Base-by-base conservation (phyloP, 2,329 filamentous ascomycete species). In the Claviceps quebecensis region DNA sequence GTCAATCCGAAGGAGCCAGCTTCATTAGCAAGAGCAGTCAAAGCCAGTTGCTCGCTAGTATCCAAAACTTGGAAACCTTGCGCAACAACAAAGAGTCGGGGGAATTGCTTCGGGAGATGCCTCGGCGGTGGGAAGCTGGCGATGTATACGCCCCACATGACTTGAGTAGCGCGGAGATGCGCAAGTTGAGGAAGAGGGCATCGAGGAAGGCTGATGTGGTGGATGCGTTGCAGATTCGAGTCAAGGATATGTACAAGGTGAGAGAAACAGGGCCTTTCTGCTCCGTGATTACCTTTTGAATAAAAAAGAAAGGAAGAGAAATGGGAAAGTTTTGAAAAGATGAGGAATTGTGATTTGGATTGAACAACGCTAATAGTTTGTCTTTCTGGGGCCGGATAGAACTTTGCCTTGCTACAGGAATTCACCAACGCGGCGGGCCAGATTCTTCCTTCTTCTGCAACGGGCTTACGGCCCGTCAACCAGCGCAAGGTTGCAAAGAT, bases 401-500 rank as follows among this genome's bases (percentile, higher is more conserved):
- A 98, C 70, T 95, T 95, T 66, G 81, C 86, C 39, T 80, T 98
- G 55, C 85, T 97, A 69, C 86, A 86, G 36, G 89, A 96, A 66
- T 96, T 86, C 66, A 85, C 93, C 62, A 88, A 86, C 0, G 70
- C 83, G 11, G 86, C 87, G 71, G 93, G 91, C 48, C 81, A 89
- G 54, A 96, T 98, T 66, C 86, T 81, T 69, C 81, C 85, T 65
- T 75, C 78, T n/a, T 75, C 67, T 5, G 73, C 83, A 23, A 97
- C 90, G 0, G 88, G 87, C 14, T 73, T 98, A 55, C 78, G 87
- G 52, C 86, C 86, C 2, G 84, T 87, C 57, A 97, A 97, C 73
- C 93, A 98, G 73, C 78, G 93, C 58, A 89, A 85, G 70, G 81
- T 98, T 64, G 86, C 91, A 55, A 96, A 94, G 74, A 91, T 94